A percentile compares a stretch with the other conserved stretches of the same genome.
These are phyloP conservation scores for Nitzschia sp. DNA, from an alignment of 108 stramenopile genomes.

Conservation along the genomic window DNA sequence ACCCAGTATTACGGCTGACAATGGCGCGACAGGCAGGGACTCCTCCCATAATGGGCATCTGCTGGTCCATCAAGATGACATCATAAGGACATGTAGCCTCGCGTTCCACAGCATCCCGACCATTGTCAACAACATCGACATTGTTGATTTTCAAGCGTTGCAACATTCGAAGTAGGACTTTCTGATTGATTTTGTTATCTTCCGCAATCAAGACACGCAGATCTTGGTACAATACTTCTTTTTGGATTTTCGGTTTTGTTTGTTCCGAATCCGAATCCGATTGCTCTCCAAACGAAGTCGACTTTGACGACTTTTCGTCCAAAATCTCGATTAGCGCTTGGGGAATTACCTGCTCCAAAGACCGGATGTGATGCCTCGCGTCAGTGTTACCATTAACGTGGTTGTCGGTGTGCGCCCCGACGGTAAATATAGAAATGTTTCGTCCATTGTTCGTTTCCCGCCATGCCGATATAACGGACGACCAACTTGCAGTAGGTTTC, in stretches of 20 bases:
- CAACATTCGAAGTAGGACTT: slow-evolving; percentile 44
- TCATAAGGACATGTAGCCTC: slow-evolving; percentile 23
- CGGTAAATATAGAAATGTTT: not conserved
- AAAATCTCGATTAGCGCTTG: slow-evolving; percentile 7
- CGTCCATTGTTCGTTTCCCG: not conserved
- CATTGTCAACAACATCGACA: slow-evolving; percentile 47
- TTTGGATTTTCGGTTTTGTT: not conserved
- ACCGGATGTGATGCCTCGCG: slow-evolving; percentile 2
- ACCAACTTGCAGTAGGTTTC: not conserved
- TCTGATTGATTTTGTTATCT: slow-evolving; percentile 53
- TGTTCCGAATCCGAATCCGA: not conserved
- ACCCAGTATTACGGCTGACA: slow-evolving; percentile 6
- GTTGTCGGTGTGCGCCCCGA: not conserved
- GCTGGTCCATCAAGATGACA: slow-evolving; percentile 57
- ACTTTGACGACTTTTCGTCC: not conserved
- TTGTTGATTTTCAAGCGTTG: slow-evolving; percentile 27
- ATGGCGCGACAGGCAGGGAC: slow-evolving; percentile 29
- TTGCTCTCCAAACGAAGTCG: not conserved
- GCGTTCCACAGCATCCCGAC: slow-evolving; percentile 44
- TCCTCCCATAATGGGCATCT: slow-evolving; percentile 62
- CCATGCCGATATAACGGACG: not conserved
- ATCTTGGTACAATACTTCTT: not conserved
- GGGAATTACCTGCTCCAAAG: slow-evolving; percentile 10
- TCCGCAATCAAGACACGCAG: slow-evolving; percentile 40
- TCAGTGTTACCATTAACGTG: not conserved